Percentiles rank a stretch among this genome's conserved stretches.
Conservation (phyloP, 2,329 filamentous ascomycete genomes). For the Aspergillus jensenii region DNA sequence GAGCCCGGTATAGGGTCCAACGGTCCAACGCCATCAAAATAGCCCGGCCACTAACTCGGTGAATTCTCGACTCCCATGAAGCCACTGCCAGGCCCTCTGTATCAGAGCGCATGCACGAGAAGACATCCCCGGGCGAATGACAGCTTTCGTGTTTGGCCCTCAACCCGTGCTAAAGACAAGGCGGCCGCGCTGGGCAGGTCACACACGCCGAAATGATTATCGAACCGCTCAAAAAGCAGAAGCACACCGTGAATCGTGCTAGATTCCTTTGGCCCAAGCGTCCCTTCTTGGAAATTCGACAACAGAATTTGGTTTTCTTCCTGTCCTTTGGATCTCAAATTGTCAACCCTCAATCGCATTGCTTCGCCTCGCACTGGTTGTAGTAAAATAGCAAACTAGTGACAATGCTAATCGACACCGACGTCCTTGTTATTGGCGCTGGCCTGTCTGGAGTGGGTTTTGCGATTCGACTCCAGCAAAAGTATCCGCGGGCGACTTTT, state of each 20-base stretch:
- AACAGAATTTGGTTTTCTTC: background rate
- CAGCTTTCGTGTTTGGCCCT: background rate
- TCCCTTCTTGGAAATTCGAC: background rate
- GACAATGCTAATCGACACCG: conserved; percentile 35
- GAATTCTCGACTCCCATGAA: background rate
- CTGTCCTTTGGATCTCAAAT: background rate
- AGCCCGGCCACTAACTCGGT: background rate
- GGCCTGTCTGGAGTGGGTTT: conserved; percentile 50
- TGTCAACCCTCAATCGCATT: background rate
- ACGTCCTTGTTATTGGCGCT: conserved; percentile 53
- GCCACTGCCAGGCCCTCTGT: too few relatives aligned
- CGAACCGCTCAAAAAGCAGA: background rate
- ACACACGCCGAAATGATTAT: background rate
- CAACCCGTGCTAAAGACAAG: too few relatives aligned
- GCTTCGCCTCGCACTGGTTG: background rate
- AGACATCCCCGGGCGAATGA: background rate
- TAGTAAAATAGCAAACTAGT: background rate
- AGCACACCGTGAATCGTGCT: background rate
- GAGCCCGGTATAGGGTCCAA: background rate
- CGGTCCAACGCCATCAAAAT: background rate
- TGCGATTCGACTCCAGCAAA: conserved; percentile 46
- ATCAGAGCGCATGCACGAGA: background rate
- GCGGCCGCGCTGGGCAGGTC: background rate
- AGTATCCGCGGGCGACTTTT: conserved; percentile 39
- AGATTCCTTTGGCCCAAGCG: background rate